Conservation (phyloP, 179 eudicot species). For the Actinidia arguta region DNA sequence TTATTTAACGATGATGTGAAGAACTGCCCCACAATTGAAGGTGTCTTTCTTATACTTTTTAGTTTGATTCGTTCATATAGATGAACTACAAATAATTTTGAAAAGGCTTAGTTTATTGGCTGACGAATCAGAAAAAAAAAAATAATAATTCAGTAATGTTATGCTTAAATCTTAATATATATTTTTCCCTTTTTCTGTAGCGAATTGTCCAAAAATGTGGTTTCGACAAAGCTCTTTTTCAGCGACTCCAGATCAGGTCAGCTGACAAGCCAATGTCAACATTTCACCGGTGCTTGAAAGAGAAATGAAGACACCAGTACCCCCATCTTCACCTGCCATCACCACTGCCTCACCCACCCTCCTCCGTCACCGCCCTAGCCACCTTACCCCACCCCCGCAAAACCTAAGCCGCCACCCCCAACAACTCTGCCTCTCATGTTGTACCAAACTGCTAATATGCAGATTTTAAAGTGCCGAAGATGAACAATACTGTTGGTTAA, state of each 20-base stretch:
- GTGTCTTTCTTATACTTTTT: slow-evolving; percentile 10
- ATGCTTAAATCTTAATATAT: neutral
- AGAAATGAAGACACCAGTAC: slow-evolving; percentile 41
- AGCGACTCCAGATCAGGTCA: slow-evolving; percentile 57
- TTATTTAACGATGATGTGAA: slow-evolving; percentile 30
- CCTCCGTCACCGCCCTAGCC: too few species aligned
- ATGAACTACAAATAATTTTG: neutral
- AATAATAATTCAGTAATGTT: neutral
- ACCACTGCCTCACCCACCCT: too few species aligned
- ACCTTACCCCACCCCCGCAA: too few species aligned
- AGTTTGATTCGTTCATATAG: neutral
- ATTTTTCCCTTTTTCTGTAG: slow-evolving; percentile 29
- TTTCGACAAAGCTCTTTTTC: slow-evolving; percentile 48
- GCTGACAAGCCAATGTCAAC: slow-evolving; percentile 70
- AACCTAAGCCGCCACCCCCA: too few species aligned
- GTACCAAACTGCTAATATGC: too few species aligned
- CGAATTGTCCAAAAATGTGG: slow-evolving; percentile 56
- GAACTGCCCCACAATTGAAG: slow-evolving; percentile 31
- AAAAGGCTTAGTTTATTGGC: neutral
- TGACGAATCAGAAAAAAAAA: neutral
- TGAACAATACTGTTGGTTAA: too few species aligned
- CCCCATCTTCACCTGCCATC: too few species aligned
- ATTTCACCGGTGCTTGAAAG: slow-evolving; percentile 49
- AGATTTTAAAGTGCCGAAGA: too few species aligned
- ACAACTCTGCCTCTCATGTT: too few species aligned